Evolutionary conservation across 1,139 yeast genomes (phyloP), one percentile per base, ranked within the genome.

Genomic region (Wickerhamomyces sp.): DNA sequence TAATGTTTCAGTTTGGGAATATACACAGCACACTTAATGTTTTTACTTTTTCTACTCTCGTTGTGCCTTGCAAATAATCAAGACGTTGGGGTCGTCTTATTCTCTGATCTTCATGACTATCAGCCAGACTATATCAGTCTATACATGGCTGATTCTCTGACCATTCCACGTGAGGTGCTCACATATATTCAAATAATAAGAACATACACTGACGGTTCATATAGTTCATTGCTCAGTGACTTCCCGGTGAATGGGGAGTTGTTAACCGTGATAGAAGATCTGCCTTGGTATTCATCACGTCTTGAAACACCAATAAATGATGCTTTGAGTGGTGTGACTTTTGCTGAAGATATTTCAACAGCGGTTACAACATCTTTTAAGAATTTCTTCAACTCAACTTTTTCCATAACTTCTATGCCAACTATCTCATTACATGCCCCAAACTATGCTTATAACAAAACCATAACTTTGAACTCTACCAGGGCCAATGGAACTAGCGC

Each of bases 211-310:
- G 70, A 64, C 46, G 61, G 63, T 32, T 59, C 67, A 18, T 65
- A 61, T 56, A 65, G 68, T 36, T 53, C 67, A 15, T 47, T 60
- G 35, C 52, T 56, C 40, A 38, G 53, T 35, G 40, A 43, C 21
- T 44, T 53, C 33, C 49, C 51, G 34, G 45, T 30, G 43, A 21
- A 21, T 24, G 37, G 52, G 22, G 56, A 52, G 22, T 54, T 56
- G 34, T 49, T 59, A 14, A 31, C 53, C 5, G 54, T 64, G 44
- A 60, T 59, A 22, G 56, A 67, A 22, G 58, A 51, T 29, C 52
- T 67, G 27, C 68, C 70, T 45, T 67, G 71, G 71, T 66, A 65
- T 49, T 57, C 66, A 8, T 44, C 60, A 38, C 63, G 71, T 59
- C 40, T 59, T 26, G 47, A 44, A 20, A 54, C 58, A 22, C 46